Base-by-base conservation (phyloP, 768 basidiomycete species). In the Floccularia luteovirens region DNA sequence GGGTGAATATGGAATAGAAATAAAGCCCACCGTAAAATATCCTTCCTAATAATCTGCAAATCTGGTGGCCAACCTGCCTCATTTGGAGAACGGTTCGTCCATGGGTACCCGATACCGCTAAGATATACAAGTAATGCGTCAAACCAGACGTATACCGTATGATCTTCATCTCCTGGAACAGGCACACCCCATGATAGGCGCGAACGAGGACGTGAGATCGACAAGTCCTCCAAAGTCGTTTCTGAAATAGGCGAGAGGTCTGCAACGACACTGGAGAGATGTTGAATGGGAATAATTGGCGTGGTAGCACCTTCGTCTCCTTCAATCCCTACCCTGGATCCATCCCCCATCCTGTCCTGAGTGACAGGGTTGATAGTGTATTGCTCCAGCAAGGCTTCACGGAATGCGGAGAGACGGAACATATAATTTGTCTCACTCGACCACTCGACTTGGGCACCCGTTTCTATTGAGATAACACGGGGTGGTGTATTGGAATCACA, bases 111-210 rank as follows among this genome's bases (percentile, higher is more conserved):
- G 5, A 79, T 63, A 3, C 81, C 88, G 11, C 88, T 87, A 36
- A 93, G 63, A 57, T 96, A 96, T 35, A 85, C 78, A 19, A 86
- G 69, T 43, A 94, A 63, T 2, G 91, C 92, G 53, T 94, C 92
- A 45, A 94, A 82, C 92, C 90, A 96, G 36, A 94, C 91, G 56
- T 96, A 94, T 28, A 96, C 80, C 0, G 89, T 91, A 47, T 94
- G 90, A 2, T 69, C 67, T 0, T 72, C 62, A 53, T 96, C 90
- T 12, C 66, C 70, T 0, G 92, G 91, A 0, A 94, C 92, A 0
- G 75, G 77, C 0, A 96, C 77, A 0, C 91, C 91, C 91, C 91
- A 94, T 2, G 67, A 58, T 3, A 93, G 67, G 19, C 91, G 69
- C 11, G 79, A 74, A 2, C 73, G 60, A 0, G 89, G 90, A 6